Conservation (phyloP, 352 stramenopile species). For the Bremia lactucae region DNA sequence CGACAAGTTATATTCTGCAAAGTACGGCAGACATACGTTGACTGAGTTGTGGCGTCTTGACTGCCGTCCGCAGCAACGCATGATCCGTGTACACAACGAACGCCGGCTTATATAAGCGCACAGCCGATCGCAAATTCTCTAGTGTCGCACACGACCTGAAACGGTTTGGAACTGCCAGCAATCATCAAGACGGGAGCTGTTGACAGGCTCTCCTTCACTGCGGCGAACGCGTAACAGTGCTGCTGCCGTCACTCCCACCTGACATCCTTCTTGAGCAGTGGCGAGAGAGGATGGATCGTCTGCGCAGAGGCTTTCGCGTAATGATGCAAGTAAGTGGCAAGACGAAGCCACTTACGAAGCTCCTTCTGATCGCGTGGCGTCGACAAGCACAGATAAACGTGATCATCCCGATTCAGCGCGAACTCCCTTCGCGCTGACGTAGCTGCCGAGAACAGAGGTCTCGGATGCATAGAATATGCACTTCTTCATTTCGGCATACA, state of each 20-base stretch:
- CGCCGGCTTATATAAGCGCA: background rate
- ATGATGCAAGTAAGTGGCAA: background rate
- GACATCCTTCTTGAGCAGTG: background rate
- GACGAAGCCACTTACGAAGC: background rate
- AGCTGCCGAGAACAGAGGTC: no score
- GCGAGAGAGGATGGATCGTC: background rate
- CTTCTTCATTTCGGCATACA: constrained; percentile 5
- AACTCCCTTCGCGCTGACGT: no score
- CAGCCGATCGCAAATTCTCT: background rate
- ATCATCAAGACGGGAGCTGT: background rate
- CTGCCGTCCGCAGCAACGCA: no score
- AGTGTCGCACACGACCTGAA: background rate
- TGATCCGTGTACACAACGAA: no score
- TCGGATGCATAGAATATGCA: constrained; percentile 5
- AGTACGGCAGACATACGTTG: no score
- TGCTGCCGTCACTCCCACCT: background rate
- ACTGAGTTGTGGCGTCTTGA: no score
- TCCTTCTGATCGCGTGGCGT: background rate
- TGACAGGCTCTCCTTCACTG: background rate
- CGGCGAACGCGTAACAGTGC: background rate
- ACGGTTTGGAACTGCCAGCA: background rate
- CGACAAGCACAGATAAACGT: background rate
- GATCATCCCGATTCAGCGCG: no score
- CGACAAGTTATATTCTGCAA: background rate
- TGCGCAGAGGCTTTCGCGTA: background rate